Percentiles rank a stretch among this genome's conserved stretches.
Conservation (phyloP, 2,329 filamentous ascomycete species). For the Macrophomina pseudophaseolina region DNA sequence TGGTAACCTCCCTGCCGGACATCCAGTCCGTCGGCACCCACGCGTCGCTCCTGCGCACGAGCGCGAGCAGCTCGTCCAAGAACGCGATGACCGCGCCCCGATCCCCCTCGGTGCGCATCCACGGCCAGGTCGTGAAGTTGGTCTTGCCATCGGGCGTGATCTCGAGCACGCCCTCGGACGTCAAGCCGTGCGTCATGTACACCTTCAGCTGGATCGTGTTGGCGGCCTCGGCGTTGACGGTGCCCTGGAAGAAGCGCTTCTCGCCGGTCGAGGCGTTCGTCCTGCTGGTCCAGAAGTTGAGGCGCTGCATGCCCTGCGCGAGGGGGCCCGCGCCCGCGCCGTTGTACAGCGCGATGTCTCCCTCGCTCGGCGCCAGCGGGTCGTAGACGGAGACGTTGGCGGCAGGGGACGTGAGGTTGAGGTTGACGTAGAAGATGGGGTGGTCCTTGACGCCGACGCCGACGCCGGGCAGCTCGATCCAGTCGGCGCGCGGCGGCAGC, state of each 20-base stretch:
- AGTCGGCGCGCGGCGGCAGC: slow-evolving; percentile 50
- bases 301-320: slow-evolving; percentile 52
- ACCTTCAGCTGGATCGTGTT: slow-evolving; percentile 43
- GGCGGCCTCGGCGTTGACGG: slow-evolving; percentile 48
- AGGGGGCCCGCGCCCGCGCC: slow-evolving; percentile 47
- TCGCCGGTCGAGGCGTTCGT: slow-evolving; percentile 46
- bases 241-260: slow-evolving; percentile 50
- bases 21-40: slow-evolving; percentile 53
- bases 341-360: slow-evolving; percentile 37
- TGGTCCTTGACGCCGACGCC: slow-evolving; percentile 57
- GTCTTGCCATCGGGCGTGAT: slow-evolving; percentile 55
- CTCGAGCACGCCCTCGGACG: slow-evolving; percentile 62
- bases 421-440: slow-evolving; percentile 43
- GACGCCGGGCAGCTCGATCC: slow-evolving; percentile 56
- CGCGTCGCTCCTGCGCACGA: slow-evolving; percentile 60
- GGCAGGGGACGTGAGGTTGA: slow-evolving; percentile 32
- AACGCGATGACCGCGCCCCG: slow-evolving; percentile 65
- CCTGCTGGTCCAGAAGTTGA: slow-evolving; percentile 53
- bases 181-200: slow-evolving; percentile 53
- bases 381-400: slow-evolving; percentile 32
- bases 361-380: slow-evolving; percentile 36
- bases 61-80: slow-evolving; percentile 63
- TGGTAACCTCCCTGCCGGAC: slow-evolving; percentile 62
- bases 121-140: slow-evolving; percentile 62
- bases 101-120: slow-evolving; percentile 63